Evolutionary conservation across 805 yeast genomes (phyloP), one percentile per base, ranked within the genome.

Genomic region (Yarrowia sp.): DNA sequence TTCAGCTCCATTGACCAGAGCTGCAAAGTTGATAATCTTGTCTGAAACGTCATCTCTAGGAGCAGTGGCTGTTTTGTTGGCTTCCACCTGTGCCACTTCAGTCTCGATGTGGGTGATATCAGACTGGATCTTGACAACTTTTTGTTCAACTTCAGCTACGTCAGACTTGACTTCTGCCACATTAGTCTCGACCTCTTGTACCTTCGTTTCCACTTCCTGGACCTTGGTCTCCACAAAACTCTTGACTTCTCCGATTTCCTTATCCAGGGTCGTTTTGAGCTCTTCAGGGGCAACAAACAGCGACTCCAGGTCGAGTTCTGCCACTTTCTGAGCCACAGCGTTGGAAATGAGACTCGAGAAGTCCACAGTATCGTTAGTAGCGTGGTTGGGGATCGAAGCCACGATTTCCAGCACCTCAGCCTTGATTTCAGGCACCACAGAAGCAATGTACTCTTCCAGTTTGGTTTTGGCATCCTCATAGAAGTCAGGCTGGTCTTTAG

Each of bases 1-100:
- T 3, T 67, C 50, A 3, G 75, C 73, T 1, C 76, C 76, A 50
- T 70, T 43, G 28, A 55, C 60, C 5, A 64, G 47, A 44, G 67
- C 66, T 2, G 70, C 70, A 48, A 60, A 70, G 53, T 70, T 68
- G 14, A 70, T 68, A 33, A 38, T 39, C 33, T 65, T 63, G 4
- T 39, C 60, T 2, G 43, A 43, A 7, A 51, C 44, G 11, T 51
- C 38, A n/a, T n/a, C 36, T 18, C 17, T 8, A 36, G 22, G 45
- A 9, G 41, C 2, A 13, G 14, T 8, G 1, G 39, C 38, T 1
- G 55, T 48, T 14, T 48, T 48, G 55, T 48, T 48, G 31, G 55
- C 55, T n/a, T 48, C 55, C 11, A 48, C 55, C n/a, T 35, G 55
- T 5, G 43, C 60, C 18, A 51, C 43, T n/a, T 51, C 36, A 3